Conservation (phyloP, 1,139 yeast genomes). For the Geotrichum reessii region DNA sequence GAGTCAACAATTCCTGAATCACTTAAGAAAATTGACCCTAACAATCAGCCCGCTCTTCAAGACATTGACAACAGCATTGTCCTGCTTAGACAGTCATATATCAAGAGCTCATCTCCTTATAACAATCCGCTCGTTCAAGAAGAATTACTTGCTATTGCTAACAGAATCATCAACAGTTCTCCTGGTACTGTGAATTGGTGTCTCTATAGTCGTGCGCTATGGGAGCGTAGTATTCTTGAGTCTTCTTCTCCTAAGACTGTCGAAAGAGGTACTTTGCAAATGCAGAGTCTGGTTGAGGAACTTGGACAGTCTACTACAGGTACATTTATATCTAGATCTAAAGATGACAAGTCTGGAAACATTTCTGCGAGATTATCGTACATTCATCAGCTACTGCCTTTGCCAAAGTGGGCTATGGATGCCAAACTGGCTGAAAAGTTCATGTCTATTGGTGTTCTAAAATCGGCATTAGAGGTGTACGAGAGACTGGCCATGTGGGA, state of each 20-base stretch:
- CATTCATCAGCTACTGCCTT: conserved; percentile 66
- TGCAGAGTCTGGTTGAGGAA: conserved; percentile 89
- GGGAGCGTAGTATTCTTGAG: conserved; percentile 86
- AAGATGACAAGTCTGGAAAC: conserved; percentile 23
- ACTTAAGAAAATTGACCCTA: conserved; percentile 63
- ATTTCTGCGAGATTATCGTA: conserved; percentile 55
- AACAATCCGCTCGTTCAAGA: conserved; percentile 70
- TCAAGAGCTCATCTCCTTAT: conserved; percentile 67
- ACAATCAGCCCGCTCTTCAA: conserved; percentile 66
- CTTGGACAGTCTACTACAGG: conserved; percentile 60
- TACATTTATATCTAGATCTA: conserved; percentile 52
- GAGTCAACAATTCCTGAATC: conserved; percentile 45
- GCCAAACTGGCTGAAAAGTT: conserved; percentile 77
- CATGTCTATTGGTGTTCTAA: conserved; percentile 77
- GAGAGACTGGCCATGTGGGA: conserved; percentile 69
- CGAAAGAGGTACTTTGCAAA: conserved; percentile 89
- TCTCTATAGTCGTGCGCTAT: conserved; percentile 72
- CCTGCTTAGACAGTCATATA: conserved; percentile 57
- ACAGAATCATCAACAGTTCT: conserved; percentile 58
- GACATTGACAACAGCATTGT: conserved; percentile 70
- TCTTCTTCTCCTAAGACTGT: conserved; percentile 76
- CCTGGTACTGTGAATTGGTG: conserved; percentile 61
- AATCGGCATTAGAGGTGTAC: conserved; percentile 86
- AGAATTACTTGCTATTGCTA: conserved; percentile 68
- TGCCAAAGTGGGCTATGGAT: conserved; percentile 87